Evolutionary conservation across 1,284 basidiomycete genomes (phyloP).

Genomic region (Peniophora sp.): DNA sequence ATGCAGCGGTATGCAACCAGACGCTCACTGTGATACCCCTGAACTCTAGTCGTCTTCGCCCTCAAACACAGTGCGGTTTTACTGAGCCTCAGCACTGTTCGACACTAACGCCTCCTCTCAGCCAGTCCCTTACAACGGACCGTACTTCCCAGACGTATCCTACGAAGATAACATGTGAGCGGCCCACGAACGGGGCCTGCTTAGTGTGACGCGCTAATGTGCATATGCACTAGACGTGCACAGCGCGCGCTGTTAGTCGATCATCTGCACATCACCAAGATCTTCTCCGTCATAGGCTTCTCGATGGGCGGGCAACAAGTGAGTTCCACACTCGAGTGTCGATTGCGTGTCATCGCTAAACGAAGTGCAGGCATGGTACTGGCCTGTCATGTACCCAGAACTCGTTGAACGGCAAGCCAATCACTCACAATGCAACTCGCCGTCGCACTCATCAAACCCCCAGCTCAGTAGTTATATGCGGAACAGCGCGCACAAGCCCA

Average conservation of each 20-base stretch:
- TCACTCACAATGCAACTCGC: background rate
- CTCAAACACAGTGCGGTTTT: slow-evolving; percentile 41
- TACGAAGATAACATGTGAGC: slow-evolving; percentile 55
- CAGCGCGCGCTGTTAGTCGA: slow-evolving; percentile 48
- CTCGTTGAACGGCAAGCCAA: slow-evolving; percentile 38
- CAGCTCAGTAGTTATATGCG: slow-evolving; percentile 44
- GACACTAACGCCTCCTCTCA: slow-evolving; percentile 10
- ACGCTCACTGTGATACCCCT: no score
- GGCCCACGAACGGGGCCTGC: background rate
- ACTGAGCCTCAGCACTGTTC: background rate
- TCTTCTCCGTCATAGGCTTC: slow-evolving; percentile 47
- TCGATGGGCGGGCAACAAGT: slow-evolving; percentile 60
- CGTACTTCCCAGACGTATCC: slow-evolving; percentile 31
- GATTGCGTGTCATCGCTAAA: background rate
- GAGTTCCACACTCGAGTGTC: background rate
- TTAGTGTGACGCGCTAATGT: slow-evolving; percentile 1
- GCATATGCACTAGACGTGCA: slow-evolving; percentile 32
- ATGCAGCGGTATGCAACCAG: no score
- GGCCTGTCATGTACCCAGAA: slow-evolving; percentile 53
- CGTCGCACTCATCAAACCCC: background rate
- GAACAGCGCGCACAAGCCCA: slow-evolving; percentile 52
- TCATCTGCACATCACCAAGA: slow-evolving; percentile 37
- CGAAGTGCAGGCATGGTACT: slow-evolving; percentile 44
- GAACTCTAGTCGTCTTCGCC: slow-evolving; percentile 57
- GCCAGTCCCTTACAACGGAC: slow-evolving; percentile 32